A percentile compares a stretch with the other conserved stretches of the same genome.
phyloP scores from a whole-genome alignment of 495 filamentous ascomycete genomes.

The Aspergillus sclerotioniger region DNA sequence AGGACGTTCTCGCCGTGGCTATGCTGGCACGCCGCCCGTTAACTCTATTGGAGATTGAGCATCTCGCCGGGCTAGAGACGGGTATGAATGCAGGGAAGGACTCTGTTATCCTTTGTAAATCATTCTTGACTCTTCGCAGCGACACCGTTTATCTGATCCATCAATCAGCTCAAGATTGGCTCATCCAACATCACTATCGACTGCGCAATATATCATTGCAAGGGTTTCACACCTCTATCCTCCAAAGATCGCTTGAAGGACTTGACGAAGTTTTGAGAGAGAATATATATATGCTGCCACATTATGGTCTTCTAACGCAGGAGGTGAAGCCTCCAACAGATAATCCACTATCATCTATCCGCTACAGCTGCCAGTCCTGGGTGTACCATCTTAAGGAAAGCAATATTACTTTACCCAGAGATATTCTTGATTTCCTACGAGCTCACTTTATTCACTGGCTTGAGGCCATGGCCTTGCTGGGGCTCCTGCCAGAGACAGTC shows the following conservation, averaged over 20 bases:
- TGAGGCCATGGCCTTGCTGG: not conserved
- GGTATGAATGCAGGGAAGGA: not conserved
- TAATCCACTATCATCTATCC: not conserved
- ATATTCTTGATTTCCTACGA: not conserved
- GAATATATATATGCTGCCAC: not conserved
- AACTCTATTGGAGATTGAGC: not conserved
- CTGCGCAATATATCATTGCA: too few species aligned
- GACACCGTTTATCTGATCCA: not conserved
- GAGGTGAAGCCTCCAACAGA: not conserved
- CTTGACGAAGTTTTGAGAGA: too few species aligned
- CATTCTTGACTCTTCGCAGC: not conserved
- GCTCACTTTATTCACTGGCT: not conserved
- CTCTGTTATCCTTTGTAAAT: not conserved
- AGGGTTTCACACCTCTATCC: too few species aligned
- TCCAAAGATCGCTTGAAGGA: too few species aligned
- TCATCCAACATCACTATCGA: not conserved
- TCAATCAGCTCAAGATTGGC: not conserved
- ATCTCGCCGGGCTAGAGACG: not conserved
- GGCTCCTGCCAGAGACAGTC: not conserved
- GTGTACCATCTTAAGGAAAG: not conserved
- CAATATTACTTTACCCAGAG: not conserved
- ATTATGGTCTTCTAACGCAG: not conserved
- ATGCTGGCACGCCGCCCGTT: not conserved
- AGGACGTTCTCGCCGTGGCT: not conserved
- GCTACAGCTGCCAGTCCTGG: not conserved